Percentiles rank a stretch among this genome's conserved stretches.
phyloP scores from a whole-genome alignment of 345 rosid species.

The Aquilaria yunnanensis region DNA sequence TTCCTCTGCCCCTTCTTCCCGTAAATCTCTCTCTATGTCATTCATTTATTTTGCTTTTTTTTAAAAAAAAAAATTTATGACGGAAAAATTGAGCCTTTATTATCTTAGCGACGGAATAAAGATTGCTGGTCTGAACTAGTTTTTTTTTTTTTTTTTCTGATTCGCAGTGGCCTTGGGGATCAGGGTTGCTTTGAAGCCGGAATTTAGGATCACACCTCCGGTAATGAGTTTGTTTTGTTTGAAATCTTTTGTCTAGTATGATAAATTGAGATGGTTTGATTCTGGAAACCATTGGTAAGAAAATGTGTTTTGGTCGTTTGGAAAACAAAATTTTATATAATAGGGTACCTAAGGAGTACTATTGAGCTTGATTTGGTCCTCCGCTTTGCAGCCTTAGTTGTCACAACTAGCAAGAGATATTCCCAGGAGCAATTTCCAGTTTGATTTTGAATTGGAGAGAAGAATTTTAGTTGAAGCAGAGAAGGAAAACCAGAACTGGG shows the following conservation, averaged over 20 bases:
- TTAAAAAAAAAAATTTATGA: no score
- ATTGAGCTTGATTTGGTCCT: conserved; percentile 4
- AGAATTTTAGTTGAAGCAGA: conserved; percentile 58
- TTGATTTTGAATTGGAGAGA: conserved; percentile 61
- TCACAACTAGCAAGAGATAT: conserved; percentile 45
- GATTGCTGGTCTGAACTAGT: background rate
- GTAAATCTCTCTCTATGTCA: conserved; percentile 27
- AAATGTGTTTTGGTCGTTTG: no score
- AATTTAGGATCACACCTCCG: conserved; percentile 78
- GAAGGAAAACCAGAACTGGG: conserved; percentile 60
- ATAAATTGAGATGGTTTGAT: background rate
- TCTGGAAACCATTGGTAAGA: no score
- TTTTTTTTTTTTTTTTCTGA: background rate
- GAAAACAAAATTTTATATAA: no score
- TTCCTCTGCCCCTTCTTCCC: conserved; percentile 21
- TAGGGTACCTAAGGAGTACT: no score
- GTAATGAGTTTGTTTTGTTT: background rate
- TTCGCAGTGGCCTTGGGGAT: conserved; percentile 82
- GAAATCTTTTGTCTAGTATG: no score
- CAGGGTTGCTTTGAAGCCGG: conserved; percentile 65
- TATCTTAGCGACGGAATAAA: no score
- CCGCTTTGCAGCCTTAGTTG: conserved; percentile 54
- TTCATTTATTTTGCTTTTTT: background rate
- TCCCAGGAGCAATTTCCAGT: conserved; percentile 59
- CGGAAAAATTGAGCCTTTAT: no score